Percentiles rank a stretch among this genome's conserved stretches.
Evolutionary conservation across 208 protist species (phyloP).

Genomic region (Herpetomonas tarakana): DNA sequence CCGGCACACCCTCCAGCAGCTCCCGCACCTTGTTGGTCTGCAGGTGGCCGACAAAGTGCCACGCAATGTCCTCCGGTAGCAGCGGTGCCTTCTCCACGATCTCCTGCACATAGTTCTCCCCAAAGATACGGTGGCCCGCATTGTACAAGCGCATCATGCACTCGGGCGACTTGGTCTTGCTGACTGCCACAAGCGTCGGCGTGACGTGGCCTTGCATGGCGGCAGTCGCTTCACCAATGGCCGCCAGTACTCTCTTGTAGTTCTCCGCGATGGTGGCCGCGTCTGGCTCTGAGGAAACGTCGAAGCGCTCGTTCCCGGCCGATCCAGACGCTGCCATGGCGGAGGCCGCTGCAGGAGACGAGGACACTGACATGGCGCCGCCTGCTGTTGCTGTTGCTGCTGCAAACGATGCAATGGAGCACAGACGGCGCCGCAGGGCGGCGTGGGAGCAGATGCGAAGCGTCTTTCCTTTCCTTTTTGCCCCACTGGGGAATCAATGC

Average conservation of each 20-base stretch:
- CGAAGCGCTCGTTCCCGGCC: slow-evolving; percentile 34
- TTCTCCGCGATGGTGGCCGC: slow-evolving; percentile 49
- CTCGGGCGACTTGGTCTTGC: slow-evolving; percentile 81
- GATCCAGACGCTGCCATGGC: not conserved
- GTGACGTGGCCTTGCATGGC: slow-evolving; percentile 26
- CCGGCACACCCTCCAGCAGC: slow-evolving; percentile 55
- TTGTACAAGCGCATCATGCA: slow-evolving; percentile 63
- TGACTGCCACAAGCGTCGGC: slow-evolving; percentile 63
- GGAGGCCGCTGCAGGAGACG: not conserved
- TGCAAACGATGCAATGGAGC: too few relatives aligned
- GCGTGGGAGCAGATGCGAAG: too few relatives aligned
- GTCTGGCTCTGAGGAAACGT: slow-evolving; percentile 56
- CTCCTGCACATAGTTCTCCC: slow-evolving; percentile 98
- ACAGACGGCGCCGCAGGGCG: too few relatives aligned
- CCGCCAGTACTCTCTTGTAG: slow-evolving; percentile 31
- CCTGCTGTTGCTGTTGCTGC: too few relatives aligned
- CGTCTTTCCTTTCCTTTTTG: too few relatives aligned
- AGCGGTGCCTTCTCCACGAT: slow-evolving; percentile 81
- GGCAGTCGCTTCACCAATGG: slow-evolving; percentile 31
- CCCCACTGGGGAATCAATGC: too few relatives aligned
- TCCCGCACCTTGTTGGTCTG: slow-evolving; percentile 97
- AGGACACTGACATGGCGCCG: too few relatives aligned
- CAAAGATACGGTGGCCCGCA: slow-evolving; percentile 81
- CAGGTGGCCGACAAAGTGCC: slow-evolving; percentile 98
- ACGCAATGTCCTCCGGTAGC: slow-evolving; percentile 89